Base-by-base conservation (phyloP, 2,329 filamentous ascomycete genomes). In the Leptoxyphium fumago region DNA sequence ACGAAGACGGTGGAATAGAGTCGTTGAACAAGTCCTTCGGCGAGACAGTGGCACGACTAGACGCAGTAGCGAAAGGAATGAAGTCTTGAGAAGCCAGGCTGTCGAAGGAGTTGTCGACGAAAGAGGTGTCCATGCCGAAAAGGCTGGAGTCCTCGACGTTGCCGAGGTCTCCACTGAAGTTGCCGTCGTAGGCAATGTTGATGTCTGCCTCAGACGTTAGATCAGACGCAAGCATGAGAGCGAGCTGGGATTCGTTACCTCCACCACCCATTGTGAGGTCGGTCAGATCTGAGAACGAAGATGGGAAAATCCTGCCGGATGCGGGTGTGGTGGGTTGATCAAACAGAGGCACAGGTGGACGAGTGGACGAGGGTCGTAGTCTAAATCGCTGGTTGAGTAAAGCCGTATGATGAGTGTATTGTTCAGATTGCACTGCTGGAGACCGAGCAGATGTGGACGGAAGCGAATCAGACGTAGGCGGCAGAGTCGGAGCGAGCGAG, bases 1-100 rank as follows among this genome's bases (percentile, higher is more conserved):
- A 79, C 40, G 80, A 74, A 2, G 87, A 94, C 58, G 84, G 84
- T 28, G 87, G 87, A 32, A 85, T 78, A 49, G 85, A 93, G 46
- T 74, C 70, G 52, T 78, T 75, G 54, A 88, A 70, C 51, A 94
- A 71, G 57, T 94, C 86, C 63, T 84, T 80, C 15, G 87, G 87
- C 48, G 87, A 94, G 49, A 94, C 75, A 38, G 87, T 94, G 47
- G 61, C 62, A 50, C 63, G 62, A 48, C 61, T 60, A n/a, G 51
- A 48, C 46, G 40, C 44, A 56, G 70, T 62, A 36, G 66, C 55
- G 21, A 26, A 26, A 26, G 21, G 21, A 46, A 65, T 66, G 58
- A 71, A 69, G 32, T 36, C 32, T 13, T 15, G 11, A 13, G 32
- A 13, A 13, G 32, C 13, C 32, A 36, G 15, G 46, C 50, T 60